Evolutionary conservation across 2,329 filamentous ascomycete genomes (phyloP).

Genomic region (Fusarium piperis): DNA sequence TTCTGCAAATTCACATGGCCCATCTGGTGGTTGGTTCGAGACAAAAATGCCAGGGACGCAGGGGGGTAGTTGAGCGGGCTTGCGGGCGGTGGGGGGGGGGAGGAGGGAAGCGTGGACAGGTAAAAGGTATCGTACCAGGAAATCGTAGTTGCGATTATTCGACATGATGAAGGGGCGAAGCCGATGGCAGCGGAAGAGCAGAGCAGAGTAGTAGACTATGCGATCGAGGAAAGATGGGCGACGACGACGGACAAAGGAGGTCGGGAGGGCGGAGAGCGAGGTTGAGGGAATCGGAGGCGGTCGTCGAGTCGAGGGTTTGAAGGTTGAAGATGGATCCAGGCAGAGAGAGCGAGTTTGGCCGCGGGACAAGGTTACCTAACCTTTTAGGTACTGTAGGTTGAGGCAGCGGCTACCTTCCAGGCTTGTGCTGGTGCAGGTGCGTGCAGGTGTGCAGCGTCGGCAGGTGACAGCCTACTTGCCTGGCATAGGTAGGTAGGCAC

Average conservation of each 20-base stretch:
- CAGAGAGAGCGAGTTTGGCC: constrained; percentile 21
- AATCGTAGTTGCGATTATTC: constrained; percentile 98
- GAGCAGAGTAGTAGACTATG: constrained; percentile 24
- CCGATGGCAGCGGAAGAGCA: constrained; percentile 23
- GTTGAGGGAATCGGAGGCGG: constrained; percentile 6
- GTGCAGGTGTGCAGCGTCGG: background rate
- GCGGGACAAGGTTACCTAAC: constrained; percentile 11
- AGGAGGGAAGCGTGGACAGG: constrained; percentile 2
- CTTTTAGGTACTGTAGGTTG: background rate
- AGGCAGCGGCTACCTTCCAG: background rate
- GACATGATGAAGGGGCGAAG: constrained; percentile 74
- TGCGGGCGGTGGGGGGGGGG: constrained; percentile 33
- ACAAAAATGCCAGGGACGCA: constrained; percentile 18
- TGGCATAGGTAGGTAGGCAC: background rate
- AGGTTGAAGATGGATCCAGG: constrained; percentile 28
- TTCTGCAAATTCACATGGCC: constrained; percentile 2
- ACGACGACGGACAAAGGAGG: constrained; percentile 21
- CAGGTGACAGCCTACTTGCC: background rate
- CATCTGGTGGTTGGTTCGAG: constrained; percentile 15
- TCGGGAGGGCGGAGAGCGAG: background rate
- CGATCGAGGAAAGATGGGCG: constrained; percentile 18
- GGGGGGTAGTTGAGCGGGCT: constrained; percentile 18
- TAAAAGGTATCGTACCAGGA: constrained; percentile 74
- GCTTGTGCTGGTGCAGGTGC: background rate
- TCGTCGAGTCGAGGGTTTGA: constrained; percentile 27